phyloP scores from a whole-genome alignment of 805 yeast genomes.

The Candida glaebosa region DNA sequence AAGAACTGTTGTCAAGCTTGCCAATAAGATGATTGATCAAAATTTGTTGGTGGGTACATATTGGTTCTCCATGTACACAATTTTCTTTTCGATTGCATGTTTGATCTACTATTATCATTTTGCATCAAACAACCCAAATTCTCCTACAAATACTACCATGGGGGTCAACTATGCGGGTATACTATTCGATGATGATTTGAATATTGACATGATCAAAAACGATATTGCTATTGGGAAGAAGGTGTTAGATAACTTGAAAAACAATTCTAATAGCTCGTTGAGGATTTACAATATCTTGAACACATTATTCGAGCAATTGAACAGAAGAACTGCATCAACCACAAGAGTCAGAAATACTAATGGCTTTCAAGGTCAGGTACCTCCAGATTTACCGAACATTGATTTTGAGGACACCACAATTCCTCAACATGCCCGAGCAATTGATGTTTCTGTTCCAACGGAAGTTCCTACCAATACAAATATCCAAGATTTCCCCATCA shows the following conservation, averaged over 20 bases:
- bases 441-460: not conserved
- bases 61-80: constrained; percentile 88
- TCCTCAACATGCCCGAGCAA: constrained; percentile 1
- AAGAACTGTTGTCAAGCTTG: constrained; percentile 72
- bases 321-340: constrained; percentile 60
- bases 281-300: constrained; percentile 78
- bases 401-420: not conserved
- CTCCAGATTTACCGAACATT: constrained; percentile 4
- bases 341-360: constrained; percentile 15
- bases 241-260: constrained; percentile 67
- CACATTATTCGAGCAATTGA: constrained; percentile 74
- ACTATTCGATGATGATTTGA: constrained; percentile 42
- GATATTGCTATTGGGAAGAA: constrained; percentile 83
- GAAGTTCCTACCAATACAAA: constrained; percentile 13
- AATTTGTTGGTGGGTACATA: constrained; percentile 77
- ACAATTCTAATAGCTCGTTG: constrained; percentile 71
- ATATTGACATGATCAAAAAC: constrained; percentile 56
- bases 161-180: constrained; percentile 44
- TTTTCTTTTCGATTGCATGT: constrained; percentile 85
- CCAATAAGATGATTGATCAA: constrained; percentile 74
- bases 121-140: constrained; percentile 25
- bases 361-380: not conserved
- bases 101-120: constrained; percentile 74
- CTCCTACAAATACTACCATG: constrained; percentile 9
- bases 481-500: constrained; percentile 22